Base-by-base conservation (phyloP, 176 grass and related monocot species). In the Pharus latifolius region DNA sequence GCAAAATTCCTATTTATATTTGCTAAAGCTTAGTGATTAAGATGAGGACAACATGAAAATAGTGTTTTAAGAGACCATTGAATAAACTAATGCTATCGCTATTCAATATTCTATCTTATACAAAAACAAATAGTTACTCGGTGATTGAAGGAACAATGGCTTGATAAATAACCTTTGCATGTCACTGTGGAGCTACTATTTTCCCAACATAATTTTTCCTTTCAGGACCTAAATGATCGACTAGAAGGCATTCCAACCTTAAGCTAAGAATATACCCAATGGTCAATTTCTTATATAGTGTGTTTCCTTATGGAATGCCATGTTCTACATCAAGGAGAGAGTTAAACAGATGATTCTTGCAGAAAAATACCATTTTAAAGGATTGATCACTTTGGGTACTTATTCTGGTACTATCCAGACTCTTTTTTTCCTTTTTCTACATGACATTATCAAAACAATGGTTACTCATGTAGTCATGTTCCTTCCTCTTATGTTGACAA, bases 321-420 rank as follows among this genome's bases (percentile, higher is more conserved):
- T 81, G 69, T 54, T 74, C 20, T 64, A 33, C 13, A 46, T 49
- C n/a, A 74, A 67, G 37, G 42, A 64, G 27, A 52, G 13, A 74
- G 29, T 82, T 28, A 67, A 57, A 20, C 31, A 40, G 35, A 65
- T 67, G 60, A 10, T 73, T 66, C 78, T 58, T 67, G 3, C 51
- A 74, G 48, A 35, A 7, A 65, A 66, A 12, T 17, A 7, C 46
- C 35, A 49, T 35, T 75, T 74, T 6, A 48, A 17, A 48, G 61
- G 26, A 38, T 29, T 53, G 17, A 46, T 45, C 37, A 55, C 24
- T 29, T 60, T 18, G 38, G 10, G 51, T 74, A 41, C 5, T 65
- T 26, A 4, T 60, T 23, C 60, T 10, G 76, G 76, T 70, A 68
- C 7, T 59, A 1, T 73, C 33, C 19, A 42, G 6, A 24, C 27